A percentile compares a stretch with the other conserved stretches of the same genome.
These are phyloP conservation scores for Phytophthora meadii DNA, from an alignment of 352 stramenopile genomes.

Conservation along the genomic window DNA sequence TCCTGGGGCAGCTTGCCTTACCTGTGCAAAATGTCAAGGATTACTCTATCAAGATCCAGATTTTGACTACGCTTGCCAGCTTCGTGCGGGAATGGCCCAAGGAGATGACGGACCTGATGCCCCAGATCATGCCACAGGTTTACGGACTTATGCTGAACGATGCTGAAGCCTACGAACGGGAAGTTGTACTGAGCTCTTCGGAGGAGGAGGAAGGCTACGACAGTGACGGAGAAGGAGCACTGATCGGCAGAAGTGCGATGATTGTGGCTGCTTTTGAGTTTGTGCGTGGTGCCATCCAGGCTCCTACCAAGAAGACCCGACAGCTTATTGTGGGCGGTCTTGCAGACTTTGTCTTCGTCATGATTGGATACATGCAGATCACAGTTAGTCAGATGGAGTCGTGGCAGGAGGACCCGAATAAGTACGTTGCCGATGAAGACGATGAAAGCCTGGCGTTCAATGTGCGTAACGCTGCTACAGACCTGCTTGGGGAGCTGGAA, in stretches of 20 bases:
- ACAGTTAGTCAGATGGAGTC: constrained; percentile 73
- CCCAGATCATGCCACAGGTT: constrained; percentile 76
- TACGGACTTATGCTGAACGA: constrained; percentile 61
- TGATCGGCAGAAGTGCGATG: constrained; percentile 72
- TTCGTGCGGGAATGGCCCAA: constrained; percentile 87
- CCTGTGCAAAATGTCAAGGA: constrained; percentile 61
- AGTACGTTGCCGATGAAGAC: constrained; percentile 87
- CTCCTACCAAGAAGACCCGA: constrained; percentile 83
- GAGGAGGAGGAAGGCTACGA: constrained; percentile 80
- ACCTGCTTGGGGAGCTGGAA: constrained; percentile 73
- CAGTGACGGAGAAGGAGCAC: constrained; percentile 73
- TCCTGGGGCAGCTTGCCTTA: constrained; percentile 57
- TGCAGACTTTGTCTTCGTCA: constrained; percentile 76
- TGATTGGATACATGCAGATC: constrained; percentile 90
- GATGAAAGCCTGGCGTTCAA: constrained; percentile 85
- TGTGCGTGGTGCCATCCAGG: constrained; percentile 68
- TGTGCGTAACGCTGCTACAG: constrained; percentile 72
- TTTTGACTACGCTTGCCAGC: constrained; percentile 73
- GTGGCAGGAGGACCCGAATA: constrained; percentile 84
- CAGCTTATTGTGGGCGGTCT: constrained; percentile 61
- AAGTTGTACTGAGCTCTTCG: constrained; percentile 56
- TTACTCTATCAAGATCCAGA: constrained; percentile 80
- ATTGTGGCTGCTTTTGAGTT: constrained; percentile 82
- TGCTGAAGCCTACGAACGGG: constrained; percentile 56
- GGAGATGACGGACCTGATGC: constrained; percentile 77